These are phyloP conservation scores for Colletotrichum incanum DNA, from an alignment of 2,329 filamentous ascomycete species.

Conservation along the genomic window DNA sequence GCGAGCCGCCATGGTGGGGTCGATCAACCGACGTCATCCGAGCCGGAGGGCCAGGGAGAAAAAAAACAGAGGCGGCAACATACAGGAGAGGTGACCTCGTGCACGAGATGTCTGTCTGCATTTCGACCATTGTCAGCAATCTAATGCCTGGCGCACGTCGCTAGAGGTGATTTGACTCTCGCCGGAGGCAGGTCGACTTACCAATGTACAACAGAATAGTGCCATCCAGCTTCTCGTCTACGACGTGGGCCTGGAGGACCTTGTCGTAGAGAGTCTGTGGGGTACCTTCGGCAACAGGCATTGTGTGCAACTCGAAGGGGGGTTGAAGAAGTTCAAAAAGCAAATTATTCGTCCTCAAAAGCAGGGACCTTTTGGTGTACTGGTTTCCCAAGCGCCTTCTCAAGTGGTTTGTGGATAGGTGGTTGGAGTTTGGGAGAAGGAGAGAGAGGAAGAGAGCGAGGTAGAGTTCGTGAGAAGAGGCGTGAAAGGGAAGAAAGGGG, in stretches of 20 bases:
- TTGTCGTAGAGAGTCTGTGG: constrained; percentile 97
- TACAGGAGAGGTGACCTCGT: constrained; percentile 98
- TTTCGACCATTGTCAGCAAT: constrained; percentile 6
- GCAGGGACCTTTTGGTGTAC: background rate
- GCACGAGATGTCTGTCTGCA: constrained; percentile 92
- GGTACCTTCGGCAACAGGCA: constrained; percentile 81
- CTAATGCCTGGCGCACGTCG: background rate
- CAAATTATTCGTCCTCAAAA: constrained; percentile 20
- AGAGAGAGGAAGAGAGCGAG: too few species aligned
- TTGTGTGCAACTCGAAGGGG: constrained; percentile 60
- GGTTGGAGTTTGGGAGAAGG: background rate
- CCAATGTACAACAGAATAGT: constrained; percentile 95
- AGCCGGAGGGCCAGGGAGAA: background rate
- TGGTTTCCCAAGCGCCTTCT: constrained; percentile 5
- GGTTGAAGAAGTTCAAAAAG: constrained; percentile 5
- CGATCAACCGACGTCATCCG: constrained; percentile 36
- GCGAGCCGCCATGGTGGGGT: constrained; percentile 31
- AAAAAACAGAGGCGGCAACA: constrained; percentile 23
- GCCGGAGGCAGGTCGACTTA: constrained; percentile 60
- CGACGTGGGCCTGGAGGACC: constrained; percentile 94
- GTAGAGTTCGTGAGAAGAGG: constrained; percentile 30
- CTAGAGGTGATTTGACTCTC: background rate
- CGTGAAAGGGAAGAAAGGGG: constrained; percentile 18
- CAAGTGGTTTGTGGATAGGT: background rate
- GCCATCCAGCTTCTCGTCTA: constrained; percentile 95